phyloP scores from a whole-genome alignment of 768 basidiomycete species.

The Candolleomyces aberdarensis region DNA sequence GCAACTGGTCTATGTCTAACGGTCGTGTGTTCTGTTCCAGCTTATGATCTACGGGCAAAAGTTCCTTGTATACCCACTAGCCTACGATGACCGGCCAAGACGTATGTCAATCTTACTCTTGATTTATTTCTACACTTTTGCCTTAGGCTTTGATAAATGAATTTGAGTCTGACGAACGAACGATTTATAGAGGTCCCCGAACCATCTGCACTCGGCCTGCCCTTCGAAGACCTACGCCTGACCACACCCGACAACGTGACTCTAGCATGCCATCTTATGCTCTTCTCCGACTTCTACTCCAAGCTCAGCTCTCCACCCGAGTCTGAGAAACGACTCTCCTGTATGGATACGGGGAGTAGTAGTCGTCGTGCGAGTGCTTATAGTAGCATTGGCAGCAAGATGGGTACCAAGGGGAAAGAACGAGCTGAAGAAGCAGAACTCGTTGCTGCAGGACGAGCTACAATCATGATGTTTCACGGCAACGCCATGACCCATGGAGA shows the following conservation, averaged over 20 bases:
- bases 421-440: neutral
- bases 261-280: slow-evolving; percentile 12
- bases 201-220: slow-evolving; percentile 3
- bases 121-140: no score
- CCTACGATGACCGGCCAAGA: slow-evolving; percentile 5
- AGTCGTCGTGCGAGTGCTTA: neutral
- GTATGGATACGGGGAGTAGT: neutral
- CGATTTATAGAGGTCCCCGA: slow-evolving; percentile 1
- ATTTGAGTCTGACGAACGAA: no score
- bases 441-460: slow-evolving; percentile 38
- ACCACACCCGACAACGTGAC: slow-evolving; percentile 8
- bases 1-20: neutral
- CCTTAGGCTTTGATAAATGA: no score
- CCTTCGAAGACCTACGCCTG: slow-evolving; percentile 8
- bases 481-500: slow-evolving; percentile 75
- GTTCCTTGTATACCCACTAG: slow-evolving; percentile 12
- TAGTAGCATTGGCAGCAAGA: neutral
- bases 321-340: neutral
- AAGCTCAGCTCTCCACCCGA: neutral
- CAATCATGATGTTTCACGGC: slow-evolving; percentile 86
- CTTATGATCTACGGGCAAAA: slow-evolving; percentile 10
- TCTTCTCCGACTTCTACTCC: slow-evolving; percentile 1
- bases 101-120: neutral
- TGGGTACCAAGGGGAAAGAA: neutral
- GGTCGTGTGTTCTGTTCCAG: neutral